A percentile compares a stretch with the other conserved stretches of the same genome.
Conservation (phyloP, 2,329 filamentous ascomycete species). For the Sarocladium kiliense region DNA sequence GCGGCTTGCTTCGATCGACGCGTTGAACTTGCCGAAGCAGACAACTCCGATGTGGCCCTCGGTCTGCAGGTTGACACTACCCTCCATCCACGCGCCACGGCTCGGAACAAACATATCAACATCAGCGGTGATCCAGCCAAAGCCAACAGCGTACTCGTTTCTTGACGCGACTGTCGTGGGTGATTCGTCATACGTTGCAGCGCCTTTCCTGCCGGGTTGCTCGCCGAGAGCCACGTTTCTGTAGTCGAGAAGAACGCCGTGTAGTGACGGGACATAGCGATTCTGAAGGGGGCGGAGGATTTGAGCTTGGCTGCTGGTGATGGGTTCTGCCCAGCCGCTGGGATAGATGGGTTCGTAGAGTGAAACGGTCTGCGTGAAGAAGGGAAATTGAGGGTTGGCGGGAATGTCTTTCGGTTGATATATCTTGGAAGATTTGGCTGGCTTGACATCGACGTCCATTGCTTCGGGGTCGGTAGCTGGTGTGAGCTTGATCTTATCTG, state of each 20-base stretch:
- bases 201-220: slow-evolving; percentile 44
- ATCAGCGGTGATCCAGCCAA: slow-evolving; percentile 83
- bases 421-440: slow-evolving; percentile 24
- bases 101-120: slow-evolving; percentile 77
- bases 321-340: slow-evolving; percentile 61
- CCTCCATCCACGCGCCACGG: slow-evolving; percentile 70
- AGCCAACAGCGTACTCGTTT: slow-evolving; percentile 82
- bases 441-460: slow-evolving; percentile 34
- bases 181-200: slow-evolving; percentile 42
- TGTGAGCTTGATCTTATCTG: slow-evolving; percentile 11
- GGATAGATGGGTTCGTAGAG: slow-evolving; percentile 75
- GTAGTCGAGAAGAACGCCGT: slow-evolving; percentile 72
- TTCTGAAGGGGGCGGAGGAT: slow-evolving; percentile 71
- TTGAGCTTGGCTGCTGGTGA: slow-evolving; percentile 67
- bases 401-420: slow-evolving; percentile 34
- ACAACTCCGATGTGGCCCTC: slow-evolving; percentile 85
- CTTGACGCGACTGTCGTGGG: slow-evolving; percentile 46
- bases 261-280: slow-evolving; percentile 67
- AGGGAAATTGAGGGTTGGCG: slow-evolving; percentile 54
- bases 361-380: slow-evolving; percentile 73
- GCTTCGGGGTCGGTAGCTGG: slow-evolving; percentile 22
- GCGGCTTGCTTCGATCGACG: slow-evolving; percentile 71
- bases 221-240: slow-evolving; percentile 62
- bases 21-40: slow-evolving; percentile 89
- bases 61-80: slow-evolving; percentile 78